Evolutionary conservation across 345 rosid genomes (phyloP).

Genomic region (Hypericum androsaemum): DNA sequence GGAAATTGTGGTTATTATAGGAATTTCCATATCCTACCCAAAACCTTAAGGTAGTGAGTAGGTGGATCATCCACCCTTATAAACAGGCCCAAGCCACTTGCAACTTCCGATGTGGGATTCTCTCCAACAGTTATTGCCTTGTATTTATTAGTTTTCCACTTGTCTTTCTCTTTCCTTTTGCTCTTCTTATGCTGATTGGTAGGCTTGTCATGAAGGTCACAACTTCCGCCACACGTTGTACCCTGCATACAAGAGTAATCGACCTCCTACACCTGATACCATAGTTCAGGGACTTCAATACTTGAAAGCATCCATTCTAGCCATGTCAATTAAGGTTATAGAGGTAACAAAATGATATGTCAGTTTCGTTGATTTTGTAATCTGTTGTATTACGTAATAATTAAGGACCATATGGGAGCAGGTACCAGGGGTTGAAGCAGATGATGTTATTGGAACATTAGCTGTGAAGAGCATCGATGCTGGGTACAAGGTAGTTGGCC

Average conservation of each 20-base stretch:
- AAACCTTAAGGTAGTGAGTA: too few relatives aligned
- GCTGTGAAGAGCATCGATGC: constrained; percentile 69
- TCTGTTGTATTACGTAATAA: constrained; percentile 6
- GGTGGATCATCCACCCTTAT: too few relatives aligned
- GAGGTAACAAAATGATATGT: constrained; percentile 46
- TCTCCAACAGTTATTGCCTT: too few relatives aligned
- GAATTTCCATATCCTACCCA: too few relatives aligned
- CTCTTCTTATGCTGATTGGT: too few relatives aligned
- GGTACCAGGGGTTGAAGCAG: constrained; percentile 99
- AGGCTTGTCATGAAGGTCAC: constrained; percentile 36
- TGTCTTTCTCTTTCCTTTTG: too few relatives aligned
- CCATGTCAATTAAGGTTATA: constrained; percentile 86
- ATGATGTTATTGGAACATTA: constrained; percentile 94
- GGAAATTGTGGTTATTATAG: too few relatives aligned
- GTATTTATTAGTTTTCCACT: too few relatives aligned
- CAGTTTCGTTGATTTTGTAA: constrained; percentile 5
- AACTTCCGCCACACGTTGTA: constrained; percentile 85
- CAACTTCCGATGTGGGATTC: too few relatives aligned
- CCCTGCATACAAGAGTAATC: constrained; percentile 83
- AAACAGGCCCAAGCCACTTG: too few relatives aligned
- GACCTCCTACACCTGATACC: constrained; percentile 95
- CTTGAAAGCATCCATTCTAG: constrained; percentile 89
- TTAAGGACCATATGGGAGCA: constrained; percentile 27
- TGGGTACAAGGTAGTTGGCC: constrained; percentile 57
- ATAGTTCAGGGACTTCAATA: constrained; percentile 88